Percentiles rank a stretch among this genome's conserved stretches.
These are phyloP conservation scores for Aspergillus luchuensis DNA, from an alignment of 2,329 filamentous ascomycete genomes.

Conservation along the genomic window DNA sequence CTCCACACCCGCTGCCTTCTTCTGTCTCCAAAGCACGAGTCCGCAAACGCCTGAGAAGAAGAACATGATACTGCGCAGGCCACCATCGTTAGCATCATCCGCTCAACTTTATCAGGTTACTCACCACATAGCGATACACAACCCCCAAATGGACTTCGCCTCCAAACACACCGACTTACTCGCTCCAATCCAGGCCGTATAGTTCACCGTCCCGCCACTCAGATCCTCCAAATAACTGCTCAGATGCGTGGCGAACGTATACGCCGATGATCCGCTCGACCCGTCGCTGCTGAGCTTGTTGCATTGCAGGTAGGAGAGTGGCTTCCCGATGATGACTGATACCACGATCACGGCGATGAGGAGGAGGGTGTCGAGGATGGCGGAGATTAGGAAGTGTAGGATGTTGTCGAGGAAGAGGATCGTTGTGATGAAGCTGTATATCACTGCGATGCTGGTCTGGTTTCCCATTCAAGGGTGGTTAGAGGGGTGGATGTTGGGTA, in stretches of 20 bases:
- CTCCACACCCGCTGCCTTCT: constrained; percentile 44
- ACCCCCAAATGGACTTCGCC: constrained; percentile 84
- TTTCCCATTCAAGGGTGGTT: neutral
- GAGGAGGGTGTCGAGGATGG: constrained; percentile 66
- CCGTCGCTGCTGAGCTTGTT: constrained; percentile 53
- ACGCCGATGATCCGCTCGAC: constrained; percentile 51
- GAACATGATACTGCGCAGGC: constrained; percentile 60
- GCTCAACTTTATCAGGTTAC: no score
- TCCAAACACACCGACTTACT: constrained; percentile 72
- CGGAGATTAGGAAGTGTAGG: constrained; percentile 71
- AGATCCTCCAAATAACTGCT: constrained; percentile 54
- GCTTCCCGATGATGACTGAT: constrained; percentile 74
- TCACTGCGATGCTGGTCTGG: constrained; percentile 73
- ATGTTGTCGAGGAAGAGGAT: constrained; percentile 79
- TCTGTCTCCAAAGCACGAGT: constrained; percentile 64
- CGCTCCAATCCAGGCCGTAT: constrained; percentile 60
- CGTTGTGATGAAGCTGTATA: constrained; percentile 78
- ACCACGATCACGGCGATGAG: constrained; percentile 78
- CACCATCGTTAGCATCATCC: neutral
- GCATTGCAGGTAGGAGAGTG: constrained; percentile 78
- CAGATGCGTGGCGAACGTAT: constrained; percentile 57
- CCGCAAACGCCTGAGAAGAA: constrained; percentile 63
- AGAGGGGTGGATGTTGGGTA: constrained; percentile 16
- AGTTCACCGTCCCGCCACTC: constrained; percentile 52
- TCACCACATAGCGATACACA: constrained; percentile 75